phyloP scores from a whole-genome alignment of 345 rosid genomes.

The Excoecaria cochinchinensis region DNA sequence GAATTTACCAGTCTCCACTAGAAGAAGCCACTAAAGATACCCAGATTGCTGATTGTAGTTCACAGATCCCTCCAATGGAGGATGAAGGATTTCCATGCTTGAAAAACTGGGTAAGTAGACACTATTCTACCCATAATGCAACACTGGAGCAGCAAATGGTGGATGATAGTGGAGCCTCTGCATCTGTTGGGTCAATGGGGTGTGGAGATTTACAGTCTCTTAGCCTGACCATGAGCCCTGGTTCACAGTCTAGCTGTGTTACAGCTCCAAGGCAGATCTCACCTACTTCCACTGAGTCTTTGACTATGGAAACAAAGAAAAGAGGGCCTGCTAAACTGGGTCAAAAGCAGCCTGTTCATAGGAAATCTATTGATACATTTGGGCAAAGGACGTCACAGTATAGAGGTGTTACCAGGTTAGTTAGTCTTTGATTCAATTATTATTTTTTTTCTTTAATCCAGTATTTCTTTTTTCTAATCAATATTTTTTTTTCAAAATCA shows the following conservation, averaged over 20 bases:
- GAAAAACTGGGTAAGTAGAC: constrained; percentile 43
- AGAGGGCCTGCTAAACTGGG: constrained; percentile 49
- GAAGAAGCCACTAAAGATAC: constrained; percentile 34
- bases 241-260: constrained; percentile 50
- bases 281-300: constrained; percentile 33
- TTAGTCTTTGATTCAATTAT: not conserved
- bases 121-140: constrained; percentile 30
- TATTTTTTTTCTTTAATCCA: not conserved
- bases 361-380: constrained; percentile 72
- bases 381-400: constrained; percentile 93
- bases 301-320: constrained; percentile 54
- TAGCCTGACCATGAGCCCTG: constrained; percentile 52
- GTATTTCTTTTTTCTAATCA: not conserved
- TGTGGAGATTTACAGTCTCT: constrained; percentile 44
- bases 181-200: constrained; percentile 17
- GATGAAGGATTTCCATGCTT: constrained; percentile 34
- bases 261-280: constrained; percentile 36
- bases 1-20: constrained; percentile 32
- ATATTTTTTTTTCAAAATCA: constrained; percentile 14
- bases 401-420: constrained; percentile 92
- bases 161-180: constrained; percentile 26
- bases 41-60: constrained; percentile 30
- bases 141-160: constrained; percentile 35
- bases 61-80: constrained; percentile 33
- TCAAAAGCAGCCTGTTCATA: constrained; percentile 67